Conservation (phyloP, 768 basidiomycete genomes). For the Phlebiopsis gigantea region DNA sequence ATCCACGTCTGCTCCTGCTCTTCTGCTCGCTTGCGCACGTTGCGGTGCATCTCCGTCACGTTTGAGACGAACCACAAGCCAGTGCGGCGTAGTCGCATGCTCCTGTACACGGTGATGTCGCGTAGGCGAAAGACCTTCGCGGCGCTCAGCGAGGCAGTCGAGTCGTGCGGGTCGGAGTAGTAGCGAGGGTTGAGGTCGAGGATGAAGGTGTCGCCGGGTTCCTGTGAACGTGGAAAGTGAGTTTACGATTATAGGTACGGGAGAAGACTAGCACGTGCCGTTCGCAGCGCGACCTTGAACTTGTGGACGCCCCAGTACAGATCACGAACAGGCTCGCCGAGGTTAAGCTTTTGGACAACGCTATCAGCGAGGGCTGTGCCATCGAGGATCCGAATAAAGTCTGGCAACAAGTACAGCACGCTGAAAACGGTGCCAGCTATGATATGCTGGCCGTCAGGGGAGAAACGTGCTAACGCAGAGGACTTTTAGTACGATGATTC, state of each 20-base stretch:
- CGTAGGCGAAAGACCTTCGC: slow-evolving; percentile 10
- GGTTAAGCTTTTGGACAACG: slow-evolving; percentile 12
- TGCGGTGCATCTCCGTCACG: slow-evolving; percentile 5
- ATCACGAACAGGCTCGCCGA: slow-evolving; percentile 17
- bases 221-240: slow-evolving; percentile 4
- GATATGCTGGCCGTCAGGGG: slow-evolving; percentile 20
- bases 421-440: slow-evolving; percentile 17
- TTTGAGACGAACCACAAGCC: slow-evolving; percentile 20
- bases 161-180: background rate
- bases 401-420: slow-evolving; percentile 16
- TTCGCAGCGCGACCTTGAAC: slow-evolving; percentile 14
- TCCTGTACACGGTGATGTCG: slow-evolving; percentile 16
- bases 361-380: slow-evolving; percentile 3
- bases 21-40: background rate
- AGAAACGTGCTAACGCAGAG: slow-evolving; percentile 21
- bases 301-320: slow-evolving; percentile 17
- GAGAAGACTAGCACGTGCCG: slow-evolving; percentile 5
- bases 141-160: background rate
- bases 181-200: slow-evolving; percentile 12
- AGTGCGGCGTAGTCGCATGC: slow-evolving; percentile 17
- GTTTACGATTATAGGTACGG: background rate
- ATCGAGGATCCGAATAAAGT: slow-evolving; percentile 16
- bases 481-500: no score
- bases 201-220: slow-evolving; percentile 18
- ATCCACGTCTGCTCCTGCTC: background rate